phyloP scores from a whole-genome alignment of 768 basidiomycete genomes.

The Pisolithus tinctorius region DNA sequence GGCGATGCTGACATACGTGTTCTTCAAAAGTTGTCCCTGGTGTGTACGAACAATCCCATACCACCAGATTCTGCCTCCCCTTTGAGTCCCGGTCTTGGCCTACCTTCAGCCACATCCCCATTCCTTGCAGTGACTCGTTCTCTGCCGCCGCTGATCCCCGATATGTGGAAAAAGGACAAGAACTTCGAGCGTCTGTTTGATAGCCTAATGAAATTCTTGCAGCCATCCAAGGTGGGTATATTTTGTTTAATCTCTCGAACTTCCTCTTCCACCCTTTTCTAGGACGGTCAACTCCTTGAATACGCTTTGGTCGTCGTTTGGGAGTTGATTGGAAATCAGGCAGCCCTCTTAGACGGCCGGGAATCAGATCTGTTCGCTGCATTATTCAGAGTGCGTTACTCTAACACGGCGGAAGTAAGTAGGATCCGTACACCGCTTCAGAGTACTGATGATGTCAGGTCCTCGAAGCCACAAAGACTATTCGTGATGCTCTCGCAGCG shows the following conservation, averaged over 20 bases:
- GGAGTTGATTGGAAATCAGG: constrained; percentile 77
- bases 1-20: constrained; percentile 44
- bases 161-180: constrained; percentile 70
- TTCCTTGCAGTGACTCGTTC: constrained; percentile 34
- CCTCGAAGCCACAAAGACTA: constrained; percentile 74
- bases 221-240: constrained; percentile 50
- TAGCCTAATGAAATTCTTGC: constrained; percentile 57
- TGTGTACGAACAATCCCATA: constrained; percentile 57
- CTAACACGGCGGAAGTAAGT: constrained; percentile 63
- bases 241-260: not conserved
- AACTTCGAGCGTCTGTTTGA: constrained; percentile 66
- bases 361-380: constrained; percentile 72
- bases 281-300: constrained; percentile 63
- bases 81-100: constrained; percentile 43
- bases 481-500: constrained; percentile 67
- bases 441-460: constrained; percentile 39
- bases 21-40: constrained; percentile 59
- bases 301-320: constrained; percentile 78
- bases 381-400: constrained; percentile 67
- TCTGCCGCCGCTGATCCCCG: constrained; percentile 38
- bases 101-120: constrained; percentile 54
- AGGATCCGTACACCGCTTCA: not conserved
- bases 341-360: constrained; percentile 65
- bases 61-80: constrained; percentile 39
- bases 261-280: constrained; percentile 1